Evolutionary conservation across 192 early-diverging fungal genomes (phyloP).

Genomic region (Rhizophagus prolifer): DNA sequence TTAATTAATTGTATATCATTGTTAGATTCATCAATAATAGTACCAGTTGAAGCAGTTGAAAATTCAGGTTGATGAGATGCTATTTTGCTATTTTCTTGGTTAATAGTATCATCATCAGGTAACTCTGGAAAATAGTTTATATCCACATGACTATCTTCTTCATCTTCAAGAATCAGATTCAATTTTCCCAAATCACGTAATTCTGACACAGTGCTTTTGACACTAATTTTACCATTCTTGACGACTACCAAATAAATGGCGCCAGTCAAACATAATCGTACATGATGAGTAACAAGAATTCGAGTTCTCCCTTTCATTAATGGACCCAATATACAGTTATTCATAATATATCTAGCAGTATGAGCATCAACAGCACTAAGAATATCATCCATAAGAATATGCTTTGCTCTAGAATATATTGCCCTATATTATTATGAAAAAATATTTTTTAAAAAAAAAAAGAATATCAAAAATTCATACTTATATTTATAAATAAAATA

Average conservation of each 20-base stretch:
- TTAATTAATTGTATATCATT: background rate
- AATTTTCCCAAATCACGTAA: slow-evolving; percentile 31
- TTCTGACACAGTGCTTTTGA: slow-evolving; percentile 16
- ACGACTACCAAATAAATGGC: slow-evolving; percentile 8
- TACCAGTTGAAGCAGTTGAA: background rate
- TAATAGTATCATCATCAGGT: background rate
- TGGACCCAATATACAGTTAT: slow-evolving; percentile 69
- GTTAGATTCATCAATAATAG: slow-evolving; percentile 46
- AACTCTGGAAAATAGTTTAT: background rate
- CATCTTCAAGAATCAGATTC: slow-evolving; percentile 35
- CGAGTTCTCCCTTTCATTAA: slow-evolving; percentile 77
- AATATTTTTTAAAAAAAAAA: background rate
- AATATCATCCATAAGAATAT: slow-evolving; percentile 83
- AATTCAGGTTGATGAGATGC: background rate
- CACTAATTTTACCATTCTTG: slow-evolving; percentile 3
- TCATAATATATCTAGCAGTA: slow-evolving; percentile 82
- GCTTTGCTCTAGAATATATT: slow-evolving; percentile 66
- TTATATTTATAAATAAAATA: background rate
- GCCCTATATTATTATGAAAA: slow-evolving; percentile 48
- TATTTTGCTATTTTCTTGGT: background rate
- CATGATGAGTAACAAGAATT: slow-evolving; percentile 89
- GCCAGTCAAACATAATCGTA: slow-evolving; percentile 39
- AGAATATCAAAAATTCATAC: background rate
- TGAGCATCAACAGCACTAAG: slow-evolving; percentile 94
- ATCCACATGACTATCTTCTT: slow-evolving; percentile 10